phyloP scores from a whole-genome alignment of 495 filamentous ascomycete species.

The Pseudomonodictys pantanalensis region DNA sequence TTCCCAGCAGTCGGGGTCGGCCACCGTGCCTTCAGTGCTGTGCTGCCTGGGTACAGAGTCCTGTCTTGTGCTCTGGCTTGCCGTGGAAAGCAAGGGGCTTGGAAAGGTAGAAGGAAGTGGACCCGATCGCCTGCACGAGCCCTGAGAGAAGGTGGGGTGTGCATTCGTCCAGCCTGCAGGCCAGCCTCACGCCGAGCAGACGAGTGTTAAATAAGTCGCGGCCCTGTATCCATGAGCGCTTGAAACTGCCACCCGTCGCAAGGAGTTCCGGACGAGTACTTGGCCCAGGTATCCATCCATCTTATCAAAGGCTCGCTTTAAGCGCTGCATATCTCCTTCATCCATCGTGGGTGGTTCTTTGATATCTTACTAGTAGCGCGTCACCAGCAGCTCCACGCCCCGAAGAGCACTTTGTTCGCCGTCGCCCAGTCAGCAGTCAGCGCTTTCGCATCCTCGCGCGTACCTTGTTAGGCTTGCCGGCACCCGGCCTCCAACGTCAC shows the following conservation, averaged over 20 bases:
- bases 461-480: background rate
- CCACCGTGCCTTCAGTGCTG: no score
- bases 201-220: background rate
- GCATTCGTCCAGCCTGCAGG: background rate
- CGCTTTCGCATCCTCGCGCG: background rate
- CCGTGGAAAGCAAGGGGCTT: background rate
- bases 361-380: no score
- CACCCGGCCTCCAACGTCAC: background rate
- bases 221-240: background rate
- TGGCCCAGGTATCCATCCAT: no score
- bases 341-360: no score
- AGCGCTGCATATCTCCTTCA: no score
- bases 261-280: no score
- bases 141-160: slow-evolving; percentile 2
- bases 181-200: background rate
- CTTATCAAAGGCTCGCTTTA: no score
- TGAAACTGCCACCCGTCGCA: background rate
- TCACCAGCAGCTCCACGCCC: no score
- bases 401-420: background rate
- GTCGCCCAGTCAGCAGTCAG: background rate
- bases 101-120: slow-evolving; percentile 1
- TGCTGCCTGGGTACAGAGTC: no score
- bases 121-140: slow-evolving; percentile 28
- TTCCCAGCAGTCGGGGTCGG: no score
- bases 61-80: no score